Conservation (phyloP, 139 green algal genomes). For the Micractinium sp. region DNA sequence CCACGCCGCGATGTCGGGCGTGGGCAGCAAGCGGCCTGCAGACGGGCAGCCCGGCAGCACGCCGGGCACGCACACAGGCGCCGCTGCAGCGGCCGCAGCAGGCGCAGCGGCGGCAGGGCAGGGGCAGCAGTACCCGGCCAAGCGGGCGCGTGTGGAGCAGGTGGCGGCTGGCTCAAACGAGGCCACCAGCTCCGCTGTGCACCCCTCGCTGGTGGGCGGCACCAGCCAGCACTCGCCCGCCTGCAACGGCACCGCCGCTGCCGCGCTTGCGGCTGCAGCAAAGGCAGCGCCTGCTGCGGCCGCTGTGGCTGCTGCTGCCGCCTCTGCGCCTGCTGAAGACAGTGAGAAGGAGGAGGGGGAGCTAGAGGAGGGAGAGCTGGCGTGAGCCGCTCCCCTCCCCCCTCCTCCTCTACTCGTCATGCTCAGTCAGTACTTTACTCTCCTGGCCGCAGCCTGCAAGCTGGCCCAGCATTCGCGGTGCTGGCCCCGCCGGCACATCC, state of each 20-base stretch:
- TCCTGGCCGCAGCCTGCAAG: too few species aligned
- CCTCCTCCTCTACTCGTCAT: background rate
- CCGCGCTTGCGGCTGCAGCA: background rate
- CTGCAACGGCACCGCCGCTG: background rate
- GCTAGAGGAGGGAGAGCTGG: constrained; percentile 48
- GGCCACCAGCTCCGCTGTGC: background rate
- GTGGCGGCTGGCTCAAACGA: background rate
- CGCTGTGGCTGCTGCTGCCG: background rate
- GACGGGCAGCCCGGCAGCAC: background rate
- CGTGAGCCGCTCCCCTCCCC: background rate
- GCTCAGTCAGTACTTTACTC: background rate
- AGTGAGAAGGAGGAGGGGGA: constrained; percentile 43
- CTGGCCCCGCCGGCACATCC: background rate
- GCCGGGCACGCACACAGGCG: background rate
- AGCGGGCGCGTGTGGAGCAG: constrained; percentile 13
- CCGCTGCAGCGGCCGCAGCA: background rate
- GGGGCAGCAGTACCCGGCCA: background rate
- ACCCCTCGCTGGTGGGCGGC: background rate
- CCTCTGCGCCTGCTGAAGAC: background rate
- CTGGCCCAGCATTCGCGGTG: background rate
- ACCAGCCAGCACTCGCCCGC: background rate
- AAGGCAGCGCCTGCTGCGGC: background rate
- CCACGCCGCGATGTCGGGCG: background rate
- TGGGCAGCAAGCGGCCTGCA: background rate
- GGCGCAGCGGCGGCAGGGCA: background rate